Percentiles rank a stretch among this genome's conserved stretches.
Evolutionary conservation across 805 yeast species (phyloP).

Genomic region (Debaryomyces prosopidis): DNA sequence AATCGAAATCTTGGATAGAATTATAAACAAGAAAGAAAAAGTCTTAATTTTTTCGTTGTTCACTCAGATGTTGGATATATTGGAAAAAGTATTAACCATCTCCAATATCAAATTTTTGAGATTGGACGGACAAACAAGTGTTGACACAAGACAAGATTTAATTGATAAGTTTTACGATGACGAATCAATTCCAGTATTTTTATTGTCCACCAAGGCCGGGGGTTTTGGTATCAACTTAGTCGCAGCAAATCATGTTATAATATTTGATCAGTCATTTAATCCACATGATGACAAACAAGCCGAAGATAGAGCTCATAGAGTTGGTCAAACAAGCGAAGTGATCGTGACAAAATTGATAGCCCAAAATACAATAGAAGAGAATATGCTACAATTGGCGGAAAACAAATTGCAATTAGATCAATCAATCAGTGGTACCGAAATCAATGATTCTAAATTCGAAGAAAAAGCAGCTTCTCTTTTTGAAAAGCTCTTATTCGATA

Average conservation of each 20-base stretch:
- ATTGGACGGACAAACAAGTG: conserved; percentile 91
- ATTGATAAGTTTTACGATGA: conserved; percentile 89
- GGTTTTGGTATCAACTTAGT: conserved; percentile 97
- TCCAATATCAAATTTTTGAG: conserved; percentile 72
- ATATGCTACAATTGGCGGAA: conserved; percentile 80
- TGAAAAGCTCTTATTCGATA: conserved; percentile 46
- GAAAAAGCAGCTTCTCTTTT: conserved; percentile 54
- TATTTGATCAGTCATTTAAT: conserved; percentile 91
- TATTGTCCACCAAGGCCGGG: conserved; percentile 94
- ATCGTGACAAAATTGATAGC: conserved; percentile 74
- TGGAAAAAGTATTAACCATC: conserved; percentile 71
- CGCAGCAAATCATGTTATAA: conserved; percentile 89
- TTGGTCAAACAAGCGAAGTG: conserved; percentile 89
- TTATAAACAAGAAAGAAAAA: conserved; percentile 60
- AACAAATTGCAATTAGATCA: conserved; percentile 87
- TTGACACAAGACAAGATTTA: conserved; percentile 87
- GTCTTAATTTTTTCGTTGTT: conserved; percentile 86
- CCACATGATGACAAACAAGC: conserved; percentile 99
- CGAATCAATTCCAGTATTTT: conserved; percentile 75
- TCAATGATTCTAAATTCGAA: conserved; percentile 44
- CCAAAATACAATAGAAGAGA: conserved; percentile 82
- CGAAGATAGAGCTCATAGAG: conserved; percentile 97
- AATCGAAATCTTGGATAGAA: conserved; percentile 54
- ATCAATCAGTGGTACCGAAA: conserved; percentile 47
- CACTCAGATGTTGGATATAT: conserved; percentile 87